These are phyloP conservation scores for Pyrenochaeta sp. DNA, from an alignment of 2,329 filamentous ascomycete species.

Conservation along the genomic window DNA sequence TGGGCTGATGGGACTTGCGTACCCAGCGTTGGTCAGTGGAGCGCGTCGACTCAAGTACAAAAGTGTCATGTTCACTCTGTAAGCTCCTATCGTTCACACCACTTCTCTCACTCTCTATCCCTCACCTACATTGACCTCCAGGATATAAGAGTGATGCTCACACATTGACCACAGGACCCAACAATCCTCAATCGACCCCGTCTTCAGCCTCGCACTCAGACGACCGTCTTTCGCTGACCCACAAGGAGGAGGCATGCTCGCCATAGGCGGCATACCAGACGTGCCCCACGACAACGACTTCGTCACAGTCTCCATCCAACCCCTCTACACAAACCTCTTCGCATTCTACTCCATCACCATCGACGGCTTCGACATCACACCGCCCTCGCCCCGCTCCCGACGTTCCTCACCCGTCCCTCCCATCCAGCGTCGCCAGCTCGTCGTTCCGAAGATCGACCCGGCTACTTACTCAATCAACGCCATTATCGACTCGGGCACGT, in stretches of 20 bases:
- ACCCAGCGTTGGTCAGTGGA: conserved; percentile 26
- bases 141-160: not conserved
- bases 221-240: conserved; percentile 21
- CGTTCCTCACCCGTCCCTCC: not conserved
- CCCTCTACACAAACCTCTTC: conserved; percentile 20
- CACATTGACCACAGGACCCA: conserved; percentile 18
- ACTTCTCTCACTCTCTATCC: not conserved
- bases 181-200: conserved; percentile 12
- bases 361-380: conserved; percentile 32
- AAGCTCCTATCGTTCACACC: conserved; percentile 7
- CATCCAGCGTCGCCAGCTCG: not conserved
- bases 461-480: conserved; percentile 4
- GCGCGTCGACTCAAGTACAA: conserved; percentile 28
- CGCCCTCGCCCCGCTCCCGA: conserved; percentile 5
- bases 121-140: not conserved
- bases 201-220: conserved; percentile 38
- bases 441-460: not conserved
- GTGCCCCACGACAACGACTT: conserved; percentile 23
- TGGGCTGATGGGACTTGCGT: conserved; percentile 42
- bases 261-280: conserved; percentile 40
- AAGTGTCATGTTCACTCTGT: conserved; percentile 34
- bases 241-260: conserved; percentile 34
- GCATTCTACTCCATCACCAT: conserved; percentile 37
- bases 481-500: conserved; percentile 39
- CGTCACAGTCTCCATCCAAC: conserved; percentile 26